Evolutionary conservation across 306 rosid species (phyloP), one percentile per base, ranked within the genome.

Genomic region (Pyrus pyrifolia): DNA sequence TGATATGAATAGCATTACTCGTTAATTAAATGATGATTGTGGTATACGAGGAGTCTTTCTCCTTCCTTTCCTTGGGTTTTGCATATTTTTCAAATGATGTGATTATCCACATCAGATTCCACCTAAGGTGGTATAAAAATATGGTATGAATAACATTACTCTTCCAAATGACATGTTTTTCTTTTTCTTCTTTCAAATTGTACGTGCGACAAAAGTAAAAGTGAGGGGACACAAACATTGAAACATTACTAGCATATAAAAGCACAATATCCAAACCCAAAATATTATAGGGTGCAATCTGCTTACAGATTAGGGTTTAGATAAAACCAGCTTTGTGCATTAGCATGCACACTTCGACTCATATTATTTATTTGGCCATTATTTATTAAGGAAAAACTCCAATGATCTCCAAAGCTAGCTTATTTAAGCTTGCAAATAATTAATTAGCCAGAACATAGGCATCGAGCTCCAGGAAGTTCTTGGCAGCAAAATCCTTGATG

Each of bases 381-480:
- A 10, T 10, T 21, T 19, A 35, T 66, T 35, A 66, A 66, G 51
- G 19, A 38, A 66, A 64, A 19, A 33, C 46, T 33, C 46, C 46
- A 19, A 35, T 57, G 25, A 57, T 66, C 29, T 66, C 4, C 29
- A 66, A 33, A 49, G 55, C 55, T 18, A 2, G 51, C 17, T 66
- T 38, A 11, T 29, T 35, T 21, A 29, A 51, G 74, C 61, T 72
- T 58, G 15, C 15, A 55, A 60, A 11, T 25, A 18, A 30, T 63
- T 63, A 78, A 53, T 74, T 71, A 21, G 68, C 72, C 9, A 46
- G 86, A 83, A 85, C 15, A 77, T 85, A 91, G 27, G 14, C 89
- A 80, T 93, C 98, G 1, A 93, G 83, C 85, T 93, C 93, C 1
- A 33, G 29, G 78, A 93, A 89, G 83, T 91, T 93, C 87, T 88